phyloP scores from a whole-genome alignment of 2,329 filamentous ascomycete species.

The Penicillium sp. region DNA sequence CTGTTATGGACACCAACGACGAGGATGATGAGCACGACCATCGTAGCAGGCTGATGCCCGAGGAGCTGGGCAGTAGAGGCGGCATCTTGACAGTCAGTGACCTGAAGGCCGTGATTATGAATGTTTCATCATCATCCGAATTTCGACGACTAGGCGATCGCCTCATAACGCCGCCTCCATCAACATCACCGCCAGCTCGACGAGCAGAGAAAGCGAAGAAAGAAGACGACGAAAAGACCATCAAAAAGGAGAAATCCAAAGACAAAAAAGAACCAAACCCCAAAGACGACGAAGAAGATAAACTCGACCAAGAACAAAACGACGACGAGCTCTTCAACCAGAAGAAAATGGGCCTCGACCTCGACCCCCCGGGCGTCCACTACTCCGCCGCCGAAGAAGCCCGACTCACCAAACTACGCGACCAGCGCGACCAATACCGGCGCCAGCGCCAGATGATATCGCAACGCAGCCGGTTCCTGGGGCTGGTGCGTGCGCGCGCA shows the following conservation, averaged over 20 bases:
- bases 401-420: slow-evolving; percentile 35
- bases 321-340: slow-evolving; percentile 11
- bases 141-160: slow-evolving; percentile 40
- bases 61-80: slow-evolving; percentile 40
- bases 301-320: not conserved
- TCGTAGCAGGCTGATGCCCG: slow-evolving; percentile 16
- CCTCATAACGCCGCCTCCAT: slow-evolving; percentile 31
- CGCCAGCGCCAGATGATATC: slow-evolving; percentile 38
- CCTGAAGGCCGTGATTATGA: slow-evolving; percentile 37
- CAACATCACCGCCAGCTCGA: slow-evolving; percentile 1
- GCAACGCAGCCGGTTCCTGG: slow-evolving; percentile 40
- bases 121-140: slow-evolving; percentile 34
- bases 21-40: slow-evolving; percentile 25
- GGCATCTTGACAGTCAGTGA: slow-evolving; percentile 40
- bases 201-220: not conserved
- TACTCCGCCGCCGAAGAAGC: slow-evolving; percentile 37
- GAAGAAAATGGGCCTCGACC: slow-evolving; percentile 27
- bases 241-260: not conserved
- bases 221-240: not conserved
- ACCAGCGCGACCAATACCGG: slow-evolving; percentile 30
- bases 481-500: slow-evolving; percentile 38
- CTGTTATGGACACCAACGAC: slow-evolving; percentile 22
- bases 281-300: not conserved
- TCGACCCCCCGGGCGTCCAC: slow-evolving; percentile 25
- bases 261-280: not conserved